Evolutionary conservation across 1,284 basidiomycete genomes (phyloP).

Genomic region (Ceratobasidium sp.): DNA sequence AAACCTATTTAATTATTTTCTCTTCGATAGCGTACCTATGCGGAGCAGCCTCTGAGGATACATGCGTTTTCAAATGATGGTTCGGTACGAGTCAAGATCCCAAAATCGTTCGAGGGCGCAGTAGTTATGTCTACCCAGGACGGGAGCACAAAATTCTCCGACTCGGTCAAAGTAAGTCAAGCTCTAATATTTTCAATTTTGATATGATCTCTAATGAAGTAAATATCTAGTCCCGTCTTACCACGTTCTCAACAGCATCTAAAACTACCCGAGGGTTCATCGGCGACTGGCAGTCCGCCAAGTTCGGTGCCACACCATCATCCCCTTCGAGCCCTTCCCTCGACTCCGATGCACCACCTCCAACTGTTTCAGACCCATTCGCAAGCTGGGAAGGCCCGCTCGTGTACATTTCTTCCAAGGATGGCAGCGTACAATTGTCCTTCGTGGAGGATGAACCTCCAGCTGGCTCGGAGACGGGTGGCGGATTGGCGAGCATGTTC

Average conservation of each 20-base stretch:
- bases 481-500: not conserved
- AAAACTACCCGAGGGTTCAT: conserved; percentile 33
- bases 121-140: conserved; percentile 17
- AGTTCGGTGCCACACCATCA: not conserved
- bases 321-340: not conserved
- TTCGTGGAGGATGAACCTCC: conserved; percentile 10
- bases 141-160: conserved; percentile 19
- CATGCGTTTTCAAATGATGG: conserved; percentile 12
- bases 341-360: conserved; percentile 16
- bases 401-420: conserved; percentile 2
- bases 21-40: conserved; percentile 1
- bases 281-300: conserved; percentile 26
- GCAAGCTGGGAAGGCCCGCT: conserved; percentile 26
- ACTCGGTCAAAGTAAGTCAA: conserved; percentile 24
- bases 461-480: too few species aligned
- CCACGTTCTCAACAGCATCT: conserved; percentile 25
- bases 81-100: conserved; percentile 5
- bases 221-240: too few species aligned
- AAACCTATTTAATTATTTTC: not conserved
- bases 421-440: conserved; percentile 7
- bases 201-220: too few species aligned
- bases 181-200: too few species aligned
- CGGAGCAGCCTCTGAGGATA: conserved; percentile 20
- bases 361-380: conserved; percentile 11
- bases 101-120: conserved; percentile 28